phyloP scores from a whole-genome alignment of 1,284 basidiomycete species.

The Tilletia horrida region DNA sequence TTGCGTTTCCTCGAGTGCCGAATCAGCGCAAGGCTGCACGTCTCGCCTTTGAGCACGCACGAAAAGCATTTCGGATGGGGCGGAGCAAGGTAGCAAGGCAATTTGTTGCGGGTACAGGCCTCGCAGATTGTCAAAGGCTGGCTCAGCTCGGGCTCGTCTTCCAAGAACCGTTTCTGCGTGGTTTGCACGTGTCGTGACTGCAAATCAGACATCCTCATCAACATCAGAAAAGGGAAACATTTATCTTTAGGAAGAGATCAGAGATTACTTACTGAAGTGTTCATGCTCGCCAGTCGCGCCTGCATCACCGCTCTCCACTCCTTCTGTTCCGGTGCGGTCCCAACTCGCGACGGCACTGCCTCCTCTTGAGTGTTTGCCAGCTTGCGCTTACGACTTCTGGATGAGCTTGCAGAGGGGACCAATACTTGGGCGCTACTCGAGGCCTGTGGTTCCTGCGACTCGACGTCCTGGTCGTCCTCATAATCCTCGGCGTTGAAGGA shows the following conservation, averaged over 20 bases:
- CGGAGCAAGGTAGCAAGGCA: conserved; percentile 2
- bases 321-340: background rate
- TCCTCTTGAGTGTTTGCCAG: background rate
- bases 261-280: background rate
- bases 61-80: conserved; percentile 9
- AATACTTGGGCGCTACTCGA: too few species aligned
- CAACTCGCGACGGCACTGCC: background rate
- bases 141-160: background rate
- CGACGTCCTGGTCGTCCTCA: too few species aligned
- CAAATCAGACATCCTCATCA: background rate
- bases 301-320: conserved; percentile 6
- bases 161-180: background rate
- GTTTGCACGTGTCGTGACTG: conserved; percentile 9
- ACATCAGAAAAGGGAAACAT: background rate
- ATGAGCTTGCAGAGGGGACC: too few species aligned
- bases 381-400: too few species aligned
- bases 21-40: conserved; percentile 5
- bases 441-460: too few species aligned
- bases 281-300: background rate
- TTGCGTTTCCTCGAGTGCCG: conserved; percentile 15
- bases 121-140: background rate
- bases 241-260: background rate
- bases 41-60: conserved; percentile 14
- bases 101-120: background rate
- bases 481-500: too few species aligned